phyloP scores from a whole-genome alignment of 2,329 filamentous ascomycete genomes.

The Penicillium sp. region DNA sequence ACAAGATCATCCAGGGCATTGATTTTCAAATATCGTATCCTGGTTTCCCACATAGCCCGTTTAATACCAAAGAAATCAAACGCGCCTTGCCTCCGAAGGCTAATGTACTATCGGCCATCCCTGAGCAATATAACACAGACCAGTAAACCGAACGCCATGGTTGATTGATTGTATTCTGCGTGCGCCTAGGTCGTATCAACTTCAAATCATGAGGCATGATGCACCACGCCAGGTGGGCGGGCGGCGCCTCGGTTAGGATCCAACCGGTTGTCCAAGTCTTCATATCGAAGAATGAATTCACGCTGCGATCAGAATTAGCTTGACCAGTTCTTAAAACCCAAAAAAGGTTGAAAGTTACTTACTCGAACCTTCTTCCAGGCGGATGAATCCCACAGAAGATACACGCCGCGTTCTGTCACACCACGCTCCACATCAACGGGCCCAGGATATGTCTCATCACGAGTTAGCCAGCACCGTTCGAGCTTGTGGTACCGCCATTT shows the following conservation, averaged over 20 bases:
- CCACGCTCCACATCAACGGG: conserved; percentile 51
- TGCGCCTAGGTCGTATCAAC: conserved; percentile 7
- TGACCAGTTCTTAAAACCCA: background rate
- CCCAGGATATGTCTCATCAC: conserved; percentile 49
- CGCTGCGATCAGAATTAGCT: conserved; percentile 34
- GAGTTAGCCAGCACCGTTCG: conserved; percentile 53
- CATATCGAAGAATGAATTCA: conserved; percentile 51
- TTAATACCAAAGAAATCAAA: conserved; percentile 28
- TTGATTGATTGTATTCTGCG: conserved; percentile 27
- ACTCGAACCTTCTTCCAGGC: conserved; percentile 53
- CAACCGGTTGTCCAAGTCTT: conserved; percentile 50
- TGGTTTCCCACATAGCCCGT: conserved; percentile 27
- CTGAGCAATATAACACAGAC: conserved; percentile 29
- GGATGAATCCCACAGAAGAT: conserved; percentile 52
- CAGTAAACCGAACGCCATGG: conserved; percentile 36
- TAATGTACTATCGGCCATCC: conserved; percentile 27
- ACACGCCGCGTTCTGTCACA: conserved; percentile 52
- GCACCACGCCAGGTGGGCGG: conserved; percentile 38
- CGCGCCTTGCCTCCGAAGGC: conserved; percentile 26
- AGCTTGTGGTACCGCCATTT: conserved; percentile 56
- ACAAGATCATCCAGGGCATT: conserved; percentile 28
- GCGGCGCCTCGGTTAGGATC: conserved; percentile 40
- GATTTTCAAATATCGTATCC: conserved; percentile 28
- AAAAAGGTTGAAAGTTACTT: conserved; percentile 23
- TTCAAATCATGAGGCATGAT: conserved; percentile 37